Base-by-base conservation (phyloP, 1,284 basidiomycete genomes). In the Fomitopsis betulina region DNA sequence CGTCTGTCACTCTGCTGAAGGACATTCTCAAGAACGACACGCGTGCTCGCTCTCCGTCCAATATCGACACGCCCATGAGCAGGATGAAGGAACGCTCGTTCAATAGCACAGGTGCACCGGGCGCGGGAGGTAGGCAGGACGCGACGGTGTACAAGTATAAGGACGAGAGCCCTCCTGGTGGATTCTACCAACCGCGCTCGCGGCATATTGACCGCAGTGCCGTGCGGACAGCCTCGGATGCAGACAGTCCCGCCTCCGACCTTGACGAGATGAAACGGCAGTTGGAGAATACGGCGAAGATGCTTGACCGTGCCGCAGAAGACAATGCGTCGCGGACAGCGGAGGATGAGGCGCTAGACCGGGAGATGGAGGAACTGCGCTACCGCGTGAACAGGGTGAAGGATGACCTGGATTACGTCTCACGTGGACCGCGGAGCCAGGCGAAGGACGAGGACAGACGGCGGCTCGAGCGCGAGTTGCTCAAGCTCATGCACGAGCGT, bases 91-190 rank as follows among this genome's bases (percentile, higher is more conserved):
- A 85, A 52, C 86, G 88, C 4, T 92, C 91, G 0, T 89, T 94
- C 70, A 79, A 82, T 64, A 75, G 81, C 60, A 73, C 79, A 38
- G 71, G 79, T 0, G 75, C 83, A 0, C 73, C 81, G 1, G 74
- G 81, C 9, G 85, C 85, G 9, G 79, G 83, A 17, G 78, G 80
- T 21, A 82, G 89, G 35, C 87, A 87, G 66, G 96, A 99, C 70
- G 96, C 94, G 4, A 93, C 94, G 0, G 90, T 95, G 49, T 99
- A 98, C 80, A 94, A 93, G 68, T 91, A 98, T 75, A 85, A 87
- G 25, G 87, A 91, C 55, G 72, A 77, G 1, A 79, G 81, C 40
- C 80, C 82, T 4, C 73, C 79, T 1, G 81, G 82, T 33, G 81
- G 83, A 5, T 82, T 87, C 55, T 98, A 98, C 79, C 89, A 92